Percentiles rank a stretch among this genome's conserved stretches.
These are phyloP conservation scores for Trichoderma sp. DNA, from an alignment of 2,329 filamentous ascomycete genomes.

Conservation along the genomic window DNA sequence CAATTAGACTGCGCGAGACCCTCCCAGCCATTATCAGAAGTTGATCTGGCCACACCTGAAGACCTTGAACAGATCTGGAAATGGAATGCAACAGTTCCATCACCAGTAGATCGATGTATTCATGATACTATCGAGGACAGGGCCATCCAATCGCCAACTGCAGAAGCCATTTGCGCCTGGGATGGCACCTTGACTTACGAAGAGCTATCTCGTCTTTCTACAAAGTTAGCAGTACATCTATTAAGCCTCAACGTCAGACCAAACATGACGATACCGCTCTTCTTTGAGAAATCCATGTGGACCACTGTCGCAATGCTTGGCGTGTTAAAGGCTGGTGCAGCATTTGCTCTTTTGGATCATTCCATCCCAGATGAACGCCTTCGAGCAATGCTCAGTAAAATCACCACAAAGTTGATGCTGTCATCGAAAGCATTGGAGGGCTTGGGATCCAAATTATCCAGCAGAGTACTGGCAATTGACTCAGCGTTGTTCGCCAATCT, in stretches of 20 bases:
- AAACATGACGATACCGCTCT: background rate
- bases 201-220: slow-evolving; percentile 22
- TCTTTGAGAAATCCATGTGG: background rate
- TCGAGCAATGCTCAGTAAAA: background rate
- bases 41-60: background rate
- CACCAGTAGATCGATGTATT: background rate
- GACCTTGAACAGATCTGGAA: background rate
- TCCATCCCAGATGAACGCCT: background rate
- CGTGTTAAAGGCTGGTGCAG: background rate
- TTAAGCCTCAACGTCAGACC: background rate
- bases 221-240: background rate
- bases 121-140: background rate
- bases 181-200: slow-evolving; percentile 26
- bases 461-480: background rate
- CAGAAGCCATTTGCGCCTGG: slow-evolving; percentile 25
- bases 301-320: background rate
- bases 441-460: background rate
- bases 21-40: background rate
- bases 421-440: background rate
- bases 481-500: background rate
- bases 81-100: background rate
- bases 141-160: background rate
- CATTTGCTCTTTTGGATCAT: background rate
- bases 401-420: background rate
- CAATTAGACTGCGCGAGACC: background rate